Evolutionary conservation across 2,329 filamentous ascomycete genomes (phyloP).

Genomic region (Ampelomyces quisqualis): DNA sequence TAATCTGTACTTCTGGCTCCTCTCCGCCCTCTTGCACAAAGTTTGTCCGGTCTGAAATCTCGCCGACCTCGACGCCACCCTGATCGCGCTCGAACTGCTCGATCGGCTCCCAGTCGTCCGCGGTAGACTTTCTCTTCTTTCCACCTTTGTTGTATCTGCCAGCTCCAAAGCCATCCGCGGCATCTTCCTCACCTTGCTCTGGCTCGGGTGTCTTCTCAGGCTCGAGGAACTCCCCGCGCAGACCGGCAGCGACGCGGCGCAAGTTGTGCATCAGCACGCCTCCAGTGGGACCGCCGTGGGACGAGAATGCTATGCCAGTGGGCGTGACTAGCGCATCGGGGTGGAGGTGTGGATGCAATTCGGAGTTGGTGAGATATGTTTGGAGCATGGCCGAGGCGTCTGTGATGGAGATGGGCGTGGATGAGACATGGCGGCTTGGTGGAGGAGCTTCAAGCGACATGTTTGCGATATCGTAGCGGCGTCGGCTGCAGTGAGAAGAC

Average conservation of each 20-base stretch:
- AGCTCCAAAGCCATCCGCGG: conserved; percentile 1
- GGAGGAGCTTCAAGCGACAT: conserved; percentile 43
- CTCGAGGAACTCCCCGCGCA: conserved; percentile 54
- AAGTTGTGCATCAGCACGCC: conserved; percentile 56
- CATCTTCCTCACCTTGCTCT: conserved; percentile 30
- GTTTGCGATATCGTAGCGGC: too few relatives aligned
- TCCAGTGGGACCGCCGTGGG: conserved; percentile 47
- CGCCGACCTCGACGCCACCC: conserved; percentile 45
- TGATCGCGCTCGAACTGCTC: conserved; percentile 47
- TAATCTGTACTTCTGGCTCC: conserved; percentile 29
- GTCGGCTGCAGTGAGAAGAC: too few relatives aligned
- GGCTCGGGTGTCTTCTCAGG: conserved; percentile 47
- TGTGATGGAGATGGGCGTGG: conserved; percentile 32
- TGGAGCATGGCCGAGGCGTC: conserved; percentile 42
- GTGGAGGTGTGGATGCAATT: conserved; percentile 49
- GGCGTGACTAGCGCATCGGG: conserved; percentile 50
- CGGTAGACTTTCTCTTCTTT: conserved; percentile 16
- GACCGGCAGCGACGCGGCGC: conserved; percentile 54
- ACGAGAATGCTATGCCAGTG: conserved; percentile 46
- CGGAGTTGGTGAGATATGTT: conserved; percentile 45
- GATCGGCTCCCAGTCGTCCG: conserved; percentile 45
- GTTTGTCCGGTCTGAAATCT: conserved; percentile 42
- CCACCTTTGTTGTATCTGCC: conserved; percentile 8
- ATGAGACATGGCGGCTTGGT: conserved; percentile 39
- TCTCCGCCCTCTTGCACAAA: conserved; percentile 33